Conservation (phyloP, 2,329 filamentous ascomycete species). For the Calycina herbarum region DNA sequence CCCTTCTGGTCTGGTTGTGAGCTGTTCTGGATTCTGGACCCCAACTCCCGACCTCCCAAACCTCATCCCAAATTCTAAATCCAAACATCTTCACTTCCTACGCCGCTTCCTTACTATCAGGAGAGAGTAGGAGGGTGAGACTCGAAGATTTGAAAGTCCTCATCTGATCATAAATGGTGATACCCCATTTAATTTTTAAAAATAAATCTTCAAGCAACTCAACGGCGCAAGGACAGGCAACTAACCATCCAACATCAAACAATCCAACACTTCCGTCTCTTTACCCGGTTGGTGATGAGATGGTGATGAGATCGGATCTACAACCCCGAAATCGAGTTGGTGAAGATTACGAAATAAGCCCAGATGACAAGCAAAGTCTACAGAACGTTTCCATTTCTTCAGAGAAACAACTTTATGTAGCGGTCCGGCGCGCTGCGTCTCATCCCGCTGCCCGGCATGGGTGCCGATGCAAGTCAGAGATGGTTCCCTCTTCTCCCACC, state of each 20-base stretch:
- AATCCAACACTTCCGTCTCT: background rate
- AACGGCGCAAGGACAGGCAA: background rate
- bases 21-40: background rate
- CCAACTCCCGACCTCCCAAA: background rate
- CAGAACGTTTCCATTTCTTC: constrained; percentile 1
- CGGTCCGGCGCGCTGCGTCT: constrained; percentile 7
- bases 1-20: background rate
- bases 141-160: background rate
- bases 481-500: background rate
- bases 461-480: constrained; percentile 9
- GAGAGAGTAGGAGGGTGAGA: background rate
- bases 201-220: constrained; percentile 1
- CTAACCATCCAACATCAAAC: background rate
- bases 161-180: constrained; percentile 3
- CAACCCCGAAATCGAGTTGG: background rate
- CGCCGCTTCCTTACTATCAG: constrained; percentile 7
- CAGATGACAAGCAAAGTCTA: background rate
- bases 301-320: background rate
- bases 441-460: constrained; percentile 6
- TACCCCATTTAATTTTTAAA: background rate
- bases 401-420: background rate
- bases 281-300: background rate
- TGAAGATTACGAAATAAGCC: background rate
- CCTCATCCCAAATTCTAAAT: constrained; percentile 2
- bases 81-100: constrained; percentile 5